Conservation (phyloP, 2,329 filamentous ascomycete genomes). For the Colletotrichum filicis region DNA sequence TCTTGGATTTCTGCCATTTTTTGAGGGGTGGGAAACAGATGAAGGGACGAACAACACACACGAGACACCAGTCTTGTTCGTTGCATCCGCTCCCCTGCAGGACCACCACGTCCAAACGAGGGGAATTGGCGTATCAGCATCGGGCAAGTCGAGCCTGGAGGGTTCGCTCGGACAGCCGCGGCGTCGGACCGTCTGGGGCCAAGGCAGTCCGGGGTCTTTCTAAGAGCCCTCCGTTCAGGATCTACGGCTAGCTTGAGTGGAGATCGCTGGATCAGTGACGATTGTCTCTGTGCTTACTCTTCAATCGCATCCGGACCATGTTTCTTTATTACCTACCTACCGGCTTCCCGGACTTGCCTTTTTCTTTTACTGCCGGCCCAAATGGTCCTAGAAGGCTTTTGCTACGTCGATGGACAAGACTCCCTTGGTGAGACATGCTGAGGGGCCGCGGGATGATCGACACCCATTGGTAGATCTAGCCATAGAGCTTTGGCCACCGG, state of each 20-base stretch:
- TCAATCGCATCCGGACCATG: constrained; percentile 18
- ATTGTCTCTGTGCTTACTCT: not conserved
- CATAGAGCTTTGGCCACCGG: constrained; percentile 1
- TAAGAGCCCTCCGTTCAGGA: constrained; percentile 7
- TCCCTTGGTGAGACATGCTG: constrained; percentile 13
- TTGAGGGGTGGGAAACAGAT: not conserved
- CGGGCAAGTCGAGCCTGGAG: not conserved
- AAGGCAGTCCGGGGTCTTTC: constrained; percentile 12
- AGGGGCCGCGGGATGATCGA: constrained; percentile 2
- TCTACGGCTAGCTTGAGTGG: constrained; percentile 19
- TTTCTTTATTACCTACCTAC: not conserved
- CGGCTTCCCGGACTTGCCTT: too few species aligned
- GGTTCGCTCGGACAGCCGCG: constrained; percentile 21
- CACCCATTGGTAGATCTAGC: constrained; percentile 7
- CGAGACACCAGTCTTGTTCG: not conserved
- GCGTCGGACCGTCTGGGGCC: constrained; percentile 22
- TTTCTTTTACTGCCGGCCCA: constrained; percentile 1
- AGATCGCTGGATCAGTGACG: constrained; percentile 8
- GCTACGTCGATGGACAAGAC: not conserved
- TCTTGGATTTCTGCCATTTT: not conserved
- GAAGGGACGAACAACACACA: constrained; percentile 1
- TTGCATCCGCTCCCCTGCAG: constrained; percentile 13
- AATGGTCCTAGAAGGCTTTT: not conserved
- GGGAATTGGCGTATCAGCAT: constrained; percentile 22
- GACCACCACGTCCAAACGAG: not conserved